Percentiles rank a stretch among this genome's conserved stretches.
Evolutionary conservation across 768 basidiomycete species (phyloP).

Genomic region (Pholiota molesta): DNA sequence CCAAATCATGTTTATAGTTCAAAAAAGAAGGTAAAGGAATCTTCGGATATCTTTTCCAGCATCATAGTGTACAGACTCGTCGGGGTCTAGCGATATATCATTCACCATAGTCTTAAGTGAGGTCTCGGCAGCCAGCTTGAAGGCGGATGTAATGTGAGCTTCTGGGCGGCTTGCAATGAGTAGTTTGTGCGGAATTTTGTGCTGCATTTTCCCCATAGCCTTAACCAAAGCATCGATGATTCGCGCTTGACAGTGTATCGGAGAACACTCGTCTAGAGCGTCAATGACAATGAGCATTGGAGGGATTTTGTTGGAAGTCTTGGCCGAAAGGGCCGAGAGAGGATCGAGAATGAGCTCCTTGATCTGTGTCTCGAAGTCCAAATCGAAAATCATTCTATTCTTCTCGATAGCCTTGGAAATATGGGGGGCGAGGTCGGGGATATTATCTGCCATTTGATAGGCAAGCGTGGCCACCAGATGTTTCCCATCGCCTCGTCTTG

Average conservation of each 20-base stretch:
- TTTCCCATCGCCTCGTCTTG: background rate
- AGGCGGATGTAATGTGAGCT: conserved; percentile 10
- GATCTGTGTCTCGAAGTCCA: conserved; percentile 6
- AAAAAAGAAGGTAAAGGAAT: background rate
- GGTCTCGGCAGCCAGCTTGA: background rate
- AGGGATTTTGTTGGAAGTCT: too few relatives aligned
- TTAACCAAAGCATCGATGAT: background rate
- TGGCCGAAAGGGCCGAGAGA: background rate
- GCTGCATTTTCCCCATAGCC: too few relatives aligned
- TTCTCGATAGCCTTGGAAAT: background rate
- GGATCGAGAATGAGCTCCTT: conserved; percentile 6
- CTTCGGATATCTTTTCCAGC: conserved; percentile 5
- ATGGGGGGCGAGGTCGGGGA: background rate
- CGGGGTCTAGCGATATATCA: background rate
- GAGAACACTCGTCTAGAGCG: conserved; percentile 25
- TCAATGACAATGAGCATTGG: conserved; percentile 20
- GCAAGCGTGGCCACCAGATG: conserved; percentile 21
- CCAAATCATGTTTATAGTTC: too few relatives aligned
- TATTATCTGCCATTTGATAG: conserved; percentile 14
- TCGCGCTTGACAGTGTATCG: conserved; percentile 2
- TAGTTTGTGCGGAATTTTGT: conserved; percentile 16
- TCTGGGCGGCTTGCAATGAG: conserved; percentile 25
- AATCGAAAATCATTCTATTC: conserved; percentile 1
- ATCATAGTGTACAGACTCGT: conserved; percentile 4
- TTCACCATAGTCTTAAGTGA: too few relatives aligned